Evolutionary conservation across 2,329 filamentous ascomycete species (phyloP), one percentile per base, ranked within the genome.

Genomic region (Fusarium longipes): DNA sequence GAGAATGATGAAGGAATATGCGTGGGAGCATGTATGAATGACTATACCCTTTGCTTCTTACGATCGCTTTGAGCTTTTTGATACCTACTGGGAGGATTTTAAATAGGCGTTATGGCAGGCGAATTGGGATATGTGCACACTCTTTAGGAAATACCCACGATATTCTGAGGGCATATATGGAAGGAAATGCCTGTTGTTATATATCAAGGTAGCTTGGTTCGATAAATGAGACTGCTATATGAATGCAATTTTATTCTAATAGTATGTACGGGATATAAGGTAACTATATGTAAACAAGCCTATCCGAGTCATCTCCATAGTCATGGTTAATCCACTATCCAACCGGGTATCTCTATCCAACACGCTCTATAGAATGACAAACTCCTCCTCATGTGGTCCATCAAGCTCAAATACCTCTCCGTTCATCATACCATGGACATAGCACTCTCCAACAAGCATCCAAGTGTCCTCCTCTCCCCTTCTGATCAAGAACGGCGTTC

Each of bases 351-450:
- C 54, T 57, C n/a, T 27, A 42, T 59, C 49, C 17, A 33, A 63
- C 35, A 74, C 17, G 48, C 18, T 20, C 70, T 55, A 77, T 15
- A 68, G 20, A 57, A 78, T 73, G 3, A 69, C 54, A 70, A 78
- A 78, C 40, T 71, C 70, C 42, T 78, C 75, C 20, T 77, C 70
- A 7, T 65, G 40, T 2, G 63, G n/a, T 11, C 60, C 68, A 8
- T 71, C 63, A 8, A 60, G 53, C 15, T 64, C 52, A 56, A 77
- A 62, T 5, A 67, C 73, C 60, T 79, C 77, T 2, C 77, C 77
- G 30, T 75, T 65, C 78, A 80, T 79, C 47, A 79, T 53, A 2
- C 78, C 77, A 55, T 78, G 76, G 4, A 77, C 74, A 57, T 79
- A 80, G 33, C 77, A 79, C 59, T 80, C 77, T 2, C 77, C 77